phyloP scores from a whole-genome alignment of 1,284 basidiomycete genomes.

The Naganishia albida region DNA sequence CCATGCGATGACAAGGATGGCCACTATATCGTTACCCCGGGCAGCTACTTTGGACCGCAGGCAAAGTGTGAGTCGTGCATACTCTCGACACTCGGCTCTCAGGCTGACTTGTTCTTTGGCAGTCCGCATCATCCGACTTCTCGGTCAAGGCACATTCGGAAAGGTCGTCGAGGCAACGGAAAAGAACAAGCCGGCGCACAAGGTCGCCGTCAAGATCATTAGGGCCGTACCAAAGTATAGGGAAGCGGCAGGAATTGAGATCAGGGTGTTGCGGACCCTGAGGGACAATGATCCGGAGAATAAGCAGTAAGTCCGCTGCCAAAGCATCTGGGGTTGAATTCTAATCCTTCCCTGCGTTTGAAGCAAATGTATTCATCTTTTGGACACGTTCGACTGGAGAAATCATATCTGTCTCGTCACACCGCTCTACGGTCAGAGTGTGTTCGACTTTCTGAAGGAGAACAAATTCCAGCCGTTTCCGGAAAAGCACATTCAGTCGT shows the following conservation, averaged over 20 bases:
- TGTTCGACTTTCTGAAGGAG: slow-evolving; percentile 98
- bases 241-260: slow-evolving; percentile 98
- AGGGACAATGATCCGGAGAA: slow-evolving; percentile 88
- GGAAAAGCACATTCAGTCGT: slow-evolving; percentile 90
- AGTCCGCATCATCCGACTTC: slow-evolving; percentile 85
- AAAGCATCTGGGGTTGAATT: background rate
- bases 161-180: slow-evolving; percentile 96
- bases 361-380: slow-evolving; percentile 96
- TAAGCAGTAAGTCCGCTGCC: slow-evolving; percentile 69
- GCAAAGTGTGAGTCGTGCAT: slow-evolving; percentile 30
- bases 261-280: slow-evolving; percentile 88
- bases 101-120: slow-evolving; percentile 10
- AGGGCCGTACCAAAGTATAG: slow-evolving; percentile 94
- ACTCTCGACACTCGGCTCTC: slow-evolving; percentile 1
- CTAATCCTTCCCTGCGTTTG: background rate
- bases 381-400: slow-evolving; percentile 93
- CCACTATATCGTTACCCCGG: slow-evolving; percentile 87
- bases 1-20: slow-evolving; percentile 89
- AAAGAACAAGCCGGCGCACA: slow-evolving; percentile 65
- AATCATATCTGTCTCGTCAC: slow-evolving; percentile 99
- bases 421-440: slow-evolving; percentile 93
- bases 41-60: slow-evolving; percentile 45
- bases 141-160: slow-evolving; percentile 98
- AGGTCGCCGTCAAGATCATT: slow-evolving; percentile 98
- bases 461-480: slow-evolving; percentile 97